Percentiles rank a stretch among this genome's conserved stretches.
Evolutionary conservation across 768 basidiomycete species (phyloP).

Genomic region (Boletus speciosus): DNA sequence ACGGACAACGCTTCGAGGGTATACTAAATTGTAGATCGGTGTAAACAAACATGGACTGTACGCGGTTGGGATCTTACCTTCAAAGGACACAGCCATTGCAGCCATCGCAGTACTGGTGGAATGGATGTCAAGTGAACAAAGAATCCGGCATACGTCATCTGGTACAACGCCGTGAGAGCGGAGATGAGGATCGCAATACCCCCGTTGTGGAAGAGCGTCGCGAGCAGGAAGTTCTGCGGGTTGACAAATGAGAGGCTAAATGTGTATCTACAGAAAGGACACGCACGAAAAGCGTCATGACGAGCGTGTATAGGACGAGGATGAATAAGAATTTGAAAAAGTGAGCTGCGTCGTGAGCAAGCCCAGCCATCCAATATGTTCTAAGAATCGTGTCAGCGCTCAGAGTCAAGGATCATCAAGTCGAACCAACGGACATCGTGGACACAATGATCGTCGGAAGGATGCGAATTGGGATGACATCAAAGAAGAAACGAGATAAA

Average conservation of each 20-base stretch:
- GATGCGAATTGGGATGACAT: slow-evolving; percentile 84
- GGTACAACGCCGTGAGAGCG: slow-evolving; percentile 68
- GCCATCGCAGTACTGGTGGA: slow-evolving; percentile 89
- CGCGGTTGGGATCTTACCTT: slow-evolving; percentile 38
- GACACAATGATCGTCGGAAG: slow-evolving; percentile 86
- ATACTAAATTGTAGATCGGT: slow-evolving; percentile 33
- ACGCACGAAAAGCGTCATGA: slow-evolving; percentile 82
- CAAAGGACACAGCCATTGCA: slow-evolving; percentile 86
- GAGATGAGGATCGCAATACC: slow-evolving; percentile 90
- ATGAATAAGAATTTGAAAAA: slow-evolving; percentile 97
- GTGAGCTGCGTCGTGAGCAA: slow-evolving; percentile 68
- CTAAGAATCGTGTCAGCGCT: slow-evolving; percentile 33
- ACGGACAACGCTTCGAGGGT: slow-evolving; percentile 82
- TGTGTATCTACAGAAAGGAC: not conserved
- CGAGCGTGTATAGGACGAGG: slow-evolving; percentile 78
- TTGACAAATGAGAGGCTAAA: not conserved
- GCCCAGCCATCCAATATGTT: slow-evolving; percentile 95
- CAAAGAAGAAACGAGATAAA: slow-evolving; percentile 82
- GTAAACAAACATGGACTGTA: not conserved
- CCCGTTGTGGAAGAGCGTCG: slow-evolving; percentile 76
- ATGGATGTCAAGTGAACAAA: slow-evolving; percentile 85
- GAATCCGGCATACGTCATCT: slow-evolving; percentile 90
- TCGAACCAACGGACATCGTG: slow-evolving; percentile 57
- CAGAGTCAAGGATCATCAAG: not conserved
- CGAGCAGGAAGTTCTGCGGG: slow-evolving; percentile 85